A percentile compares a stretch with the other conserved stretches of the same genome.
Conservation (phyloP, 495 filamentous ascomycete genomes). For the Penicillium paradoxum region DNA sequence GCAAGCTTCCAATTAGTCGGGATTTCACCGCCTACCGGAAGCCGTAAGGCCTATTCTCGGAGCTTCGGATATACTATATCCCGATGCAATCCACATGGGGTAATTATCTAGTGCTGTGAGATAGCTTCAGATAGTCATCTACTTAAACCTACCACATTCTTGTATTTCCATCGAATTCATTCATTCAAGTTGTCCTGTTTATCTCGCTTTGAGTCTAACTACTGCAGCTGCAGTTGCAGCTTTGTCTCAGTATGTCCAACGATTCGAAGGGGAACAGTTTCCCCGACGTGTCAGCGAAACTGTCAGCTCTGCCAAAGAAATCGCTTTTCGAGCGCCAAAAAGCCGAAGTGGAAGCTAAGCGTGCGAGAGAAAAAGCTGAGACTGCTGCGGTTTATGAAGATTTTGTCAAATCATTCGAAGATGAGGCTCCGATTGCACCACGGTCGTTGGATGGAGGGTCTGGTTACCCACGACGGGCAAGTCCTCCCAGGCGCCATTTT, state of each 20-base stretch:
- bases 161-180: background rate
- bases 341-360: conserved; percentile 90
- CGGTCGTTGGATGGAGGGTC: conserved; percentile 19
- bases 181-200: background rate
- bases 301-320: conserved; percentile 75
- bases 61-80: too few relatives aligned
- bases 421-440: conserved; percentile 49
- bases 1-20: too few relatives aligned
- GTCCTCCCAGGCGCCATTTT: conserved; percentile 53
- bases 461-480: conserved; percentile 32
- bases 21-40: too few relatives aligned
- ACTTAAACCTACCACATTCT: background rate
- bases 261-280: conserved; percentile 56
- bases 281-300: conserved; percentile 78
- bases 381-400: conserved; percentile 86
- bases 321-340: conserved; percentile 90
- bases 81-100: too few relatives aligned
- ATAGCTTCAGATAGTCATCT: too few relatives aligned
- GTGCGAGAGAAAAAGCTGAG: conserved; percentile 78
- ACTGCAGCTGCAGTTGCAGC: conserved; percentile 24
- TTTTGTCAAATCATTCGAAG: conserved; percentile 85
- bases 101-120: background rate
- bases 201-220: background rate
- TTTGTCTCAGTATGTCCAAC: conserved; percentile 34
- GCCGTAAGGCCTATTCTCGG: too few relatives aligned